A percentile compares a stretch with the other conserved stretches of the same genome.
Conservation (phyloP, 805 yeast genomes). For the Suhomyces emberorum region DNA sequence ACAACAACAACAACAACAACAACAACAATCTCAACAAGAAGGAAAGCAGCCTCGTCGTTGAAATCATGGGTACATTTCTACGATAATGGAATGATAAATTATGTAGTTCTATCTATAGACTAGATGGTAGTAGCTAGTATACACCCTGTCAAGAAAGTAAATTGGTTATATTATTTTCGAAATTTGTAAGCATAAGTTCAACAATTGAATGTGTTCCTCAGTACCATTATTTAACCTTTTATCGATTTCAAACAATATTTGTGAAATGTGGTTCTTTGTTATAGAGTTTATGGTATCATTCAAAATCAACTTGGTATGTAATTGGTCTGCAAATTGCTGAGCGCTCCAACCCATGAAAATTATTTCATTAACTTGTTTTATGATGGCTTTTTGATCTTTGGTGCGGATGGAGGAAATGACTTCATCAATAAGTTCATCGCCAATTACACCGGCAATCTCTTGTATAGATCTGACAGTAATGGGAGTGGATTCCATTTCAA, state of each 20-base stretch:
- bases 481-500: constrained; percentile 24
- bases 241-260: constrained; percentile 70
- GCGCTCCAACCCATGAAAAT: constrained; percentile 76
- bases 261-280: constrained; percentile 65
- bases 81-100: no score
- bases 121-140: no score
- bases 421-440: constrained; percentile 42
- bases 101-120: no score
- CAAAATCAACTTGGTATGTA: constrained; percentile 64
- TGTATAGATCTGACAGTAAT: constrained; percentile 49
- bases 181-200: constrained; percentile 51
- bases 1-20: no score
- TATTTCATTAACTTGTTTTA: constrained; percentile 46
- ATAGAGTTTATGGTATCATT: constrained; percentile 47
- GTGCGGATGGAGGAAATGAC: constrained; percentile 35
- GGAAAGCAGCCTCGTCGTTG: constrained; percentile 3
- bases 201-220: constrained; percentile 80
- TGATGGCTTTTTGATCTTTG: constrained; percentile 28
- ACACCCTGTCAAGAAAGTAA: no score
- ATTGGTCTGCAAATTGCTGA: constrained; percentile 63
- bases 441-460: constrained; percentile 78
- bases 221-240: constrained; percentile 76
- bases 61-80: no score
- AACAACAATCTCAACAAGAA: neutral
- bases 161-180: constrained; percentile 17